Evolutionary conservation across 2,329 filamentous ascomycete genomes (phyloP).

Genomic region (Aspergillus bombycis): DNA sequence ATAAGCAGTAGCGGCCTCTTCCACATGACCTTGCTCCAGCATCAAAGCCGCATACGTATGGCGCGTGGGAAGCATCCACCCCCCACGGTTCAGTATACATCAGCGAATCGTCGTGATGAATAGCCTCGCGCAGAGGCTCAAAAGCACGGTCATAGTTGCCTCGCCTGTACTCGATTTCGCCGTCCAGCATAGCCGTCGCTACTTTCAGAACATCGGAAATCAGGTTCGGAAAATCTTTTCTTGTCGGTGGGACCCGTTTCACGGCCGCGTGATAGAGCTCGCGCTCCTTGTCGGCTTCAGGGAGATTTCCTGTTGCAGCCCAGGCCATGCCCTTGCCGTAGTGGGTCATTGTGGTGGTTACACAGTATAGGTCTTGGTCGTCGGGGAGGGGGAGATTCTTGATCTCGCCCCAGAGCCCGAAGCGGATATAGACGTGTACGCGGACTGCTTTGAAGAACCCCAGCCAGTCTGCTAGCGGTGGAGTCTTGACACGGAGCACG

Average conservation of each 20-base stretch:
- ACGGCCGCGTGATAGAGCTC: conserved; percentile 56
- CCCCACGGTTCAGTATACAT: conserved; percentile 73
- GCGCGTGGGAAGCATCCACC: conserved; percentile 73
- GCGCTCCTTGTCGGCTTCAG: conserved; percentile 58
- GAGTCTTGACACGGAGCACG: conserved; percentile 64
- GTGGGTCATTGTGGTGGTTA: conserved; percentile 66
- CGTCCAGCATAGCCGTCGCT: conserved; percentile 65
- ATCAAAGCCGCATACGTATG: conserved; percentile 70
- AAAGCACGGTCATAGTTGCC: conserved; percentile 62
- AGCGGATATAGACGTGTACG: conserved; percentile 70
- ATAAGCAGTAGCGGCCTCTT: conserved; percentile 60
- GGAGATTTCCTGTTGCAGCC: conserved; percentile 60
- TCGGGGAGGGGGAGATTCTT: conserved; percentile 57
- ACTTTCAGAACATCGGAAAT: conserved; percentile 62
- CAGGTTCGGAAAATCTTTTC: conserved; percentile 66
- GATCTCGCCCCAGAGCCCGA: conserved; percentile 70
- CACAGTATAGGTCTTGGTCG: conserved; percentile 64
- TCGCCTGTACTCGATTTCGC: conserved; percentile 70
- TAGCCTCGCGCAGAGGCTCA: conserved; percentile 57
- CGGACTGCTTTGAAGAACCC: conserved; percentile 69
- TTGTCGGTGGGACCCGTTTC: conserved; percentile 58
- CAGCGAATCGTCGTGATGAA: conserved; percentile 63
- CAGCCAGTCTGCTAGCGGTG: conserved; percentile 77
- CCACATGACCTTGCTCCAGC: conserved; percentile 62
- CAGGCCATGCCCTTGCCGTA: conserved; percentile 70